phyloP scores from a whole-genome alignment of 495 filamentous ascomycete genomes.

The Neurospora intermedia region DNA sequence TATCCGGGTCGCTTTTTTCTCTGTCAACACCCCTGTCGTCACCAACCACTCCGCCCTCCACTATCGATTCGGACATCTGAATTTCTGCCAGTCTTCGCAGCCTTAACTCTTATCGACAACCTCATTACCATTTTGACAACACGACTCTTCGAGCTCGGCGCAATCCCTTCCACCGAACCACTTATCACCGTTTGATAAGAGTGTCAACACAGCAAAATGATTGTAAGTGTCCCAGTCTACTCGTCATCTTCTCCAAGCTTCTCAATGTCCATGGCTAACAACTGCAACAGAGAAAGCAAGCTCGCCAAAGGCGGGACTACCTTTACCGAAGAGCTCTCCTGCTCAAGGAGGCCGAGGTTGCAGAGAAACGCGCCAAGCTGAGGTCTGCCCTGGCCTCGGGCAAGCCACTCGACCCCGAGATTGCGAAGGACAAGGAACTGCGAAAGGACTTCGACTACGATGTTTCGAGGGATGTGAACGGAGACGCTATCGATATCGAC shows the following conservation, averaged over 20 bases:
- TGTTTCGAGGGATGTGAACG: constrained; percentile 55
- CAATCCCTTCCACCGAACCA: neutral
- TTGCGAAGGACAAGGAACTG: constrained; percentile 79
- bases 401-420: constrained; percentile 74
- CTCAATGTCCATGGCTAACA: constrained; percentile 13
- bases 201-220: constrained; percentile 15
- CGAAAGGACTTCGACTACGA: constrained; percentile 91
- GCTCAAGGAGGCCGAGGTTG: constrained; percentile 84
- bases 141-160: neutral
- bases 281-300: constrained; percentile 49
- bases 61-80: neutral
- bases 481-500: constrained; percentile 66
- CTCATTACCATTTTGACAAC: neutral
- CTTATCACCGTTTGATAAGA: neutral
- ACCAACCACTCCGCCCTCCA: neutral
- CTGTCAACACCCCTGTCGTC: neutral
- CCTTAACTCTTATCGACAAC: neutral
- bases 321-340: constrained; percentile 63
- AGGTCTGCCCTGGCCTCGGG: constrained; percentile 69
- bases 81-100: neutral
- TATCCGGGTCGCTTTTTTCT: no score
- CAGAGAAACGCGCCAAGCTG: constrained; percentile 78
- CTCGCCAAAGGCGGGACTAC: constrained; percentile 83
- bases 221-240: constrained; percentile 15
- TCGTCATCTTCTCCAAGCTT: neutral